Conservation (phyloP, 1,284 basidiomycete species). For the Dichomitus squalens region DNA sequence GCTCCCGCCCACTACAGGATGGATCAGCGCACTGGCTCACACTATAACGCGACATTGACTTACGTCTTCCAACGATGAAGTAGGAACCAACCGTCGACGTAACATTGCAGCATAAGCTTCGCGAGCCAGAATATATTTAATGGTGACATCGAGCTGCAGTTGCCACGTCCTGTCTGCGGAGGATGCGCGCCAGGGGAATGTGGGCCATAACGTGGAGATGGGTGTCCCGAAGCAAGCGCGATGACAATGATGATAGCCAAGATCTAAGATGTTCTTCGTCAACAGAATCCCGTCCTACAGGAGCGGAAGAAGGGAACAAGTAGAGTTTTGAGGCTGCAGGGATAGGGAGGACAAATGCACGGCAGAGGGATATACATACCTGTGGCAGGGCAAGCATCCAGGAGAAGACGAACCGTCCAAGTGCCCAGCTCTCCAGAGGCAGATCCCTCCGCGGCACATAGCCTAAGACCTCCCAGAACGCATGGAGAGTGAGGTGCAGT, state of each 20-base stretch:
- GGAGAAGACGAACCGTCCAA: neutral
- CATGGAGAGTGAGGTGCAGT: neutral
- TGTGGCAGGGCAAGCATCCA: neutral
- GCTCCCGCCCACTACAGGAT: neutral
- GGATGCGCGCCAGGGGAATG: neutral
- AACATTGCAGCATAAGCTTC: slow-evolving; percentile 11
- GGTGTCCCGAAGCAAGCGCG: neutral
- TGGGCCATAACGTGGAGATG: slow-evolving; percentile 1
- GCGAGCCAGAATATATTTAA: slow-evolving; percentile 16
- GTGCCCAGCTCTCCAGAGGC: neutral
- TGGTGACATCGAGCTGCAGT: slow-evolving; percentile 12
- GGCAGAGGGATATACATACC: neutral
- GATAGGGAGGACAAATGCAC: neutral
- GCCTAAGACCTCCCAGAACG: neutral
- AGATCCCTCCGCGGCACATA: neutral
- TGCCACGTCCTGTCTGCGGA: slow-evolving; percentile 5
- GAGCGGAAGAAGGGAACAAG: no score
- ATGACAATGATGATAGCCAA: neutral
- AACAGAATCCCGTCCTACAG: no score
- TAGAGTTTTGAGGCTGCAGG: no score
- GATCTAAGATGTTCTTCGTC: neutral
- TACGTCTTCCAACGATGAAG: slow-evolving; percentile 6
- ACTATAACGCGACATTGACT: neutral
- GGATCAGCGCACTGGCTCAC: neutral
- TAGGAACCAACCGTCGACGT: slow-evolving; percentile 1